Evolutionary conservation across 345 rosid genomes (phyloP).

Genomic region (Ceriops tagal): DNA sequence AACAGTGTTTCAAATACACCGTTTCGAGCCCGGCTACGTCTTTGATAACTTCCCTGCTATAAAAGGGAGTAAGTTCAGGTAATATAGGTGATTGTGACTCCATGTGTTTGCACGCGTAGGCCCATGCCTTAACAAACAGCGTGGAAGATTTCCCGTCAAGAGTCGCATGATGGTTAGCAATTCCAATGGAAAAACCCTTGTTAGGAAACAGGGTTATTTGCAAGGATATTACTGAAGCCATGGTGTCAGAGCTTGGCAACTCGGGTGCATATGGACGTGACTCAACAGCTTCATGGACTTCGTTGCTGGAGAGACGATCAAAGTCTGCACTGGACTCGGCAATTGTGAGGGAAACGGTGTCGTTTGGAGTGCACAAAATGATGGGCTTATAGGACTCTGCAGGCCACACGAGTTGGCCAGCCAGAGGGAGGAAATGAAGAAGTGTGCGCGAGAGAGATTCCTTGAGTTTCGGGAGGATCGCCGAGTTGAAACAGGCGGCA

Average conservation of each 20-base stretch:
- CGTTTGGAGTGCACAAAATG: slow-evolving; percentile 21
- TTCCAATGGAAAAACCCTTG: slow-evolving; percentile 6
- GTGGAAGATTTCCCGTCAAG: not conserved
- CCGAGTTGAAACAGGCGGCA: slow-evolving; percentile 24
- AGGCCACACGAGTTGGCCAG: slow-evolving; percentile 30
- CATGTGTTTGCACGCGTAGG: not conserved
- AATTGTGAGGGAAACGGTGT: slow-evolving; percentile 29
- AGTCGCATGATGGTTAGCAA: not conserved
- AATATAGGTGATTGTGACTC: not conserved
- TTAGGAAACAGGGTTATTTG: slow-evolving; percentile 9
- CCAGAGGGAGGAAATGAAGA: slow-evolving; percentile 34
- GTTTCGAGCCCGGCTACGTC: slow-evolving; percentile 3
- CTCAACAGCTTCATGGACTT: not conserved
- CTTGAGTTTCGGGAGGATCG: slow-evolving; percentile 33
- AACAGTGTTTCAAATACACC: not conserved
- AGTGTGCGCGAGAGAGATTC: slow-evolving; percentile 35
- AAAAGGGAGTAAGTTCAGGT: slow-evolving; percentile 14
- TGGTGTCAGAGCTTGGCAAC: not conserved
- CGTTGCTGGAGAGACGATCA: not conserved
- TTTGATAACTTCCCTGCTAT: not conserved
- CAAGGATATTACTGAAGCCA: not conserved
- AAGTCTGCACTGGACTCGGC: slow-evolving; percentile 35
- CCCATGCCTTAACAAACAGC: slow-evolving; percentile 11
- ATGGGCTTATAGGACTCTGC: slow-evolving; percentile 20
- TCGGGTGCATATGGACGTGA: not conserved